Evolutionary conservation across 352 stramenopile species (phyloP), one percentile per base, ranked within the genome.

Genomic region (Globisporangium solare): DNA sequence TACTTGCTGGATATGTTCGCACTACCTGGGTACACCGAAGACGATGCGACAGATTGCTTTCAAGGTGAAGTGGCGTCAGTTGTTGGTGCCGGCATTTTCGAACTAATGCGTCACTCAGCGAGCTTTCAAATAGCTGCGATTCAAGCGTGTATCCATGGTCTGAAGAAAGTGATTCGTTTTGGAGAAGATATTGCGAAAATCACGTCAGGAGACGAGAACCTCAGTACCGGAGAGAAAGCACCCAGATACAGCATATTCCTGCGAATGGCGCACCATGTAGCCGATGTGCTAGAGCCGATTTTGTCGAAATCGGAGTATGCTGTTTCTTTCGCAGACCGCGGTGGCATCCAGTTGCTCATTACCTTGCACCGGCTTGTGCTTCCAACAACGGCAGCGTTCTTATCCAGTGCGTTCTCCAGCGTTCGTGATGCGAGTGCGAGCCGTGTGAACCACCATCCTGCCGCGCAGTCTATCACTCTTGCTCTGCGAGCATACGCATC

Each of bases 31-130:
- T 98, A 97, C 68, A 91, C 83, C 3, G 57, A 72, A 51, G 77
- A 88, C 40, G 62, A 98, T 84, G 77, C 76, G 59, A 66, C 76
- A 61, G 66, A 97, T 43, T 97, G 87, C 57, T 76, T 99, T 11
- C 78, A 98, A 49, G 92, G 89, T 46, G 95, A 98, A 64, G 91
- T 98, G 49, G 81, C 92, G 20, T 83, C 89, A 13, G 94, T 98
- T 37, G 83, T 98, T 47, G 96, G 94, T 2, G 89, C 87, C 6
- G 95, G 95, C 12, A 73, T 99, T 39, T 97, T 98, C 67, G 96
- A 99, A 70, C 71, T 99, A 21, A 98, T 99, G 90, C 85, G 95
- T 6, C 95, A 99, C 68, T 88, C 97, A 43, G 82, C 89, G 35
- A 83, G 69, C 32, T 85, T 98, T 45, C 89, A 94, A 51, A 78